Conservation (phyloP, 441 rosid genomes). For the Breynia disticha region DNA sequence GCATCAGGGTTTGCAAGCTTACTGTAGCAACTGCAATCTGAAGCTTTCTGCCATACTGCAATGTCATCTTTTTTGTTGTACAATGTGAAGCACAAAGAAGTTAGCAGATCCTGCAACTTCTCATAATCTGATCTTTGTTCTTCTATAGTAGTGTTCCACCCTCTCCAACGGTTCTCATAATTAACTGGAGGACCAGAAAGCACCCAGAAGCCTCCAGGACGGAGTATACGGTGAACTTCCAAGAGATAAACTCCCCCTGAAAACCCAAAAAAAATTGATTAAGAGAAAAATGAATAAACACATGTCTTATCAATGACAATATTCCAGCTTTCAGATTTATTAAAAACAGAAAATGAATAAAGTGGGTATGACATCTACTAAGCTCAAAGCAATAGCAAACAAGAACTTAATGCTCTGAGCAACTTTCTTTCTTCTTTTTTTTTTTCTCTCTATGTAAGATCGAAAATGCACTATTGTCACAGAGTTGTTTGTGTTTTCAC, state of each 20-base stretch:
- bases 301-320: not conserved
- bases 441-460: not conserved
- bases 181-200: conserved; percentile 98
- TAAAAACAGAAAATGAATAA: no score
- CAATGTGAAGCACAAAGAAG: conserved; percentile 86
- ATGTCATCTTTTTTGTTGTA: conserved; percentile 82
- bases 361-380: no score
- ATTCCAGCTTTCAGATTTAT: no score
- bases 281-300: not conserved
- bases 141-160: conserved; percentile 94
- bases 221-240: conserved; percentile 79
- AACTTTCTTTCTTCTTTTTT: no score
- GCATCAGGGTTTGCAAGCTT: conserved; percentile 54
- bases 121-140: conserved; percentile 82
- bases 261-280: conserved; percentile 6
- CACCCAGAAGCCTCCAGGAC: conserved; percentile 99
- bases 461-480: not conserved
- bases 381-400: no score
- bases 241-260: conserved; percentile 91
- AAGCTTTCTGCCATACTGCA: conserved; percentile 84
- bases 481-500: not conserved
- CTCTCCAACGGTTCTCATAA: conserved; percentile 81
- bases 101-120: conserved; percentile 62
- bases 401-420: no score
- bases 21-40: conserved; percentile 57